Evolutionary conservation across 371 early-diverging fungal species (phyloP), one percentile per base, ranked within the genome.

Genomic region (Umbelopsis sp.): DNA sequence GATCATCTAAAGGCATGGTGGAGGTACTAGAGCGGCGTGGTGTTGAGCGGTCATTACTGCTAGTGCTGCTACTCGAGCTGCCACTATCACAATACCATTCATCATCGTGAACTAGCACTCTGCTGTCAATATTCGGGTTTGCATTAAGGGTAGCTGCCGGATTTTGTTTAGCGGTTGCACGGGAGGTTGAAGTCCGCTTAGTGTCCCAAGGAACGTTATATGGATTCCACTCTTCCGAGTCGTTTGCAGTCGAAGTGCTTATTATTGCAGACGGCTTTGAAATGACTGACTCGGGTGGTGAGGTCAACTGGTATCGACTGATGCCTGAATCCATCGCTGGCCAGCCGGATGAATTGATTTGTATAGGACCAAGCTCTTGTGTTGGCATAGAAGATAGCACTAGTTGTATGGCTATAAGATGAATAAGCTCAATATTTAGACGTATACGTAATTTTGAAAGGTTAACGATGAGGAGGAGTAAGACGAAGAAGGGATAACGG

Each of bases 41-140:
- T 16, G 18, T 57, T 14, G 29, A 35, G n/a, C 29, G 57, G 18
- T 57, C 57, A 35, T 57, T 57, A 29, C 57, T 57, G 29, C 57
- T 57, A 18, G 57, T 57, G 35, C 57, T 57, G 35, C 57, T 57
- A 35, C 57, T 57, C 9, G 57, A 57, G 29, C 57, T 57, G 3
- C 57, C 57, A n/a, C 57, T 57, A 14, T 57, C 57, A 12, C 57
- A 57, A 18, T 57, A 57, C 57, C 57, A 57, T 57, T 57, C 57
- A 3, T 57, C 57, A 11, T 57, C 57, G 12, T 57, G 29, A 35
- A 57, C 35, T 8, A 35, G 29, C 18, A 14, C 29, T 35, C 35
- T 29, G 35, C 32, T 29, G 57, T 57, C 57, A 57, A 57, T 32
- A 57, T 57, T 38, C 7, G 32, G 35, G 37, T 35, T 57, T 29